Percentiles rank a stretch among this genome's conserved stretches.
phyloP scores from a whole-genome alignment of 2,329 filamentous ascomycete genomes.

The Chaetomium globosum region DNA sequence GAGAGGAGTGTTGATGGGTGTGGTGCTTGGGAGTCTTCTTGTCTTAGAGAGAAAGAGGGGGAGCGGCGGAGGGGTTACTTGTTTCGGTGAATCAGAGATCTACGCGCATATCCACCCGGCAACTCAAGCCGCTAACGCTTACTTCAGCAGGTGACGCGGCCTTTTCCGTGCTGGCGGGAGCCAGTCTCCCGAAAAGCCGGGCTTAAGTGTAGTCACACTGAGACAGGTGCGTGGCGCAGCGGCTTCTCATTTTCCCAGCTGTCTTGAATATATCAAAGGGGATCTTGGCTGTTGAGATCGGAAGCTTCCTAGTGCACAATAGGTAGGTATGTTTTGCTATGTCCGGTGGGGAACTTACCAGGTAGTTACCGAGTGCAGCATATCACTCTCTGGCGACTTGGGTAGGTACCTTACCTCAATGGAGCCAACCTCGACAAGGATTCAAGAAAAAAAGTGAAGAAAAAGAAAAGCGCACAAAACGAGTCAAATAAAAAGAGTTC shows the following conservation, averaged over 20 bases:
- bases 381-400: too few relatives aligned
- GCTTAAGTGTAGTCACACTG: background rate
- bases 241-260: background rate
- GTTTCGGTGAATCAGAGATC: background rate
- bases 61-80: background rate
- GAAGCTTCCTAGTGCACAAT: too few relatives aligned
- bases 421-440: too few relatives aligned
- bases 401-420: too few relatives aligned
- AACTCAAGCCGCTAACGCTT: background rate
- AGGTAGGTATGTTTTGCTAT: too few relatives aligned
- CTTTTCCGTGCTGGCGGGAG: background rate
- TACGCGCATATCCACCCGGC: background rate
- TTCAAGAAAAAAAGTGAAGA: too few relatives aligned
- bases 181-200: background rate
- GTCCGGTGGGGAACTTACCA: too few relatives aligned
- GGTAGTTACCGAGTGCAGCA: too few relatives aligned
- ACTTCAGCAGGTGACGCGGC: too few relatives aligned
- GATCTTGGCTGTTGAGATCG: too few relatives aligned
- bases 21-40: background rate
- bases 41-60: background rate
- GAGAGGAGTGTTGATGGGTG: background rate
- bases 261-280: background rate
- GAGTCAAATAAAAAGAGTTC: too few relatives aligned
- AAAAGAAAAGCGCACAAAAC: too few relatives aligned
- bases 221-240: background rate